A percentile compares a stretch with the other conserved stretches of the same genome.
Conservation (phyloP, 129 eudicot species). For the Lonicera japonica region DNA sequence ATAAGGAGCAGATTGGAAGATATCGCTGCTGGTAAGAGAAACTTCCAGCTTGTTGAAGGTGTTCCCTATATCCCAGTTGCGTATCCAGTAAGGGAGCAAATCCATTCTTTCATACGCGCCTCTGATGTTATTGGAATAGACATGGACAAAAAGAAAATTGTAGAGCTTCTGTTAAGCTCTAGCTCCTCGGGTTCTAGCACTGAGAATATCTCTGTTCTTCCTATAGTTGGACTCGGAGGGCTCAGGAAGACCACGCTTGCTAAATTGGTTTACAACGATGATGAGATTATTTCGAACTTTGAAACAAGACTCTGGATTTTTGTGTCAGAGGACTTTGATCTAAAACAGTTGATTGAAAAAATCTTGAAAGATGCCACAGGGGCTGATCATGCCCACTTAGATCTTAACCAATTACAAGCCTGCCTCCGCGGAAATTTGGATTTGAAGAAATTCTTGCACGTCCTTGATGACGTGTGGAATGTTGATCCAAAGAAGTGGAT, state of each 20-base stretch:
- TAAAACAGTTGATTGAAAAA: constrained; percentile 1
- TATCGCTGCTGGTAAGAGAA: constrained; percentile 31
- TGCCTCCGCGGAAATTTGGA: constrained; percentile 7
- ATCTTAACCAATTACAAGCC: constrained; percentile 11
- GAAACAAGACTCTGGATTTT: constrained; percentile 18
- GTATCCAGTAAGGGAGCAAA: constrained; percentile 10
- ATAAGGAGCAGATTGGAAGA: constrained; percentile 23
- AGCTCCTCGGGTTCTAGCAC: neutral
- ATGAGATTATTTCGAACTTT: constrained; percentile 2
- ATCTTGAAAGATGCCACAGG: constrained; percentile 9
- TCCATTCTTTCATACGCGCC: constrained; percentile 21
- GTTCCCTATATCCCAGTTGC: neutral
- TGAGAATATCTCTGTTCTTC: neutral
- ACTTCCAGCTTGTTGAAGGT: constrained; percentile 25
- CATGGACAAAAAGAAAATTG: constrained; percentile 10
- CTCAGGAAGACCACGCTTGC: constrained; percentile 21
- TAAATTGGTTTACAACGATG: constrained; percentile 18
- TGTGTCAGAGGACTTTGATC: constrained; percentile 13
- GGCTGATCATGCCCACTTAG: neutral
- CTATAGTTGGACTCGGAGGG: constrained; percentile 14
- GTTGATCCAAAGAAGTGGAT: constrained; percentile 24
- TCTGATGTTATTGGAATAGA: constrained; percentile 25
- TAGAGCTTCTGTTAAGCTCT: neutral
- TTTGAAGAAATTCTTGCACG: constrained; percentile 20
- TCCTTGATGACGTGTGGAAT: constrained; percentile 37